These are phyloP conservation scores for Cryptococcus amylolentus DNA, from an alignment of 1,284 basidiomycete genomes.

Conservation along the genomic window DNA sequence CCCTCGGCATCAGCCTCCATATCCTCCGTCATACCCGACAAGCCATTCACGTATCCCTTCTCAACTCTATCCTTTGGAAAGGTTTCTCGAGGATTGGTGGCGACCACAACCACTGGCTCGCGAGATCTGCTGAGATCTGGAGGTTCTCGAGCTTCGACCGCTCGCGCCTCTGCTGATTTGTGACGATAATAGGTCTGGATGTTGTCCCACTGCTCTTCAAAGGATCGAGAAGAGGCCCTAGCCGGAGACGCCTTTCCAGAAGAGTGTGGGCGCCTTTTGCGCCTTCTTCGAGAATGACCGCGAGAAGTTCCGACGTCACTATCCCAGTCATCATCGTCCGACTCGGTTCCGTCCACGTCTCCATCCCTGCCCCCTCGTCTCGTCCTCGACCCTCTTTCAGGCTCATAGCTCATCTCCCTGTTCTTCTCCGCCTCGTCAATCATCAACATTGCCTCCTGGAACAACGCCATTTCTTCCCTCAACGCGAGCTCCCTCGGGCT, in stretches of 20 bases:
- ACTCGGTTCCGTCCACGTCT: neutral
- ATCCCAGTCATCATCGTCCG: slow-evolving; percentile 4
- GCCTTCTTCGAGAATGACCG: neutral
- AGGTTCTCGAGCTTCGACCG: slow-evolving; percentile 11
- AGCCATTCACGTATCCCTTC: slow-evolving; percentile 28
- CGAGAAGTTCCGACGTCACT: neutral
- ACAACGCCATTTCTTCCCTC: slow-evolving; percentile 20
- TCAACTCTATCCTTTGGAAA: slow-evolving; percentile 19
- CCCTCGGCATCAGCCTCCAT: slow-evolving; percentile 36
- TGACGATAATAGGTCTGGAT: slow-evolving; percentile 15
- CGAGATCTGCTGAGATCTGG: slow-evolving; percentile 16
- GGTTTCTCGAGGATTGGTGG: slow-evolving; percentile 1
- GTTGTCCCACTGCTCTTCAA: slow-evolving; percentile 19
- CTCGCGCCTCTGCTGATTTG: slow-evolving; percentile 3
- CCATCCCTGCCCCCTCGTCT: slow-evolving; percentile 1
- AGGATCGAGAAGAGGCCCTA: slow-evolving; percentile 5
- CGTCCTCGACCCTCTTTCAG: slow-evolving; percentile 1
- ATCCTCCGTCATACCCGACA: slow-evolving; percentile 29
- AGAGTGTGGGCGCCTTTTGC: no score
- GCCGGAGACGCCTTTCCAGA: neutral
- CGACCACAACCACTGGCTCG: slow-evolving; percentile 15
- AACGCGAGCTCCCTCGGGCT: slow-evolving; percentile 30
- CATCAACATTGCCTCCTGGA: slow-evolving; percentile 33
- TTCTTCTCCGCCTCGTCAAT: slow-evolving; percentile 21
- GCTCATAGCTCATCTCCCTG: neutral